Base-by-base conservation (phyloP, 2,329 filamentous ascomycete species). In the Zasmidium citrigriseum region DNA sequence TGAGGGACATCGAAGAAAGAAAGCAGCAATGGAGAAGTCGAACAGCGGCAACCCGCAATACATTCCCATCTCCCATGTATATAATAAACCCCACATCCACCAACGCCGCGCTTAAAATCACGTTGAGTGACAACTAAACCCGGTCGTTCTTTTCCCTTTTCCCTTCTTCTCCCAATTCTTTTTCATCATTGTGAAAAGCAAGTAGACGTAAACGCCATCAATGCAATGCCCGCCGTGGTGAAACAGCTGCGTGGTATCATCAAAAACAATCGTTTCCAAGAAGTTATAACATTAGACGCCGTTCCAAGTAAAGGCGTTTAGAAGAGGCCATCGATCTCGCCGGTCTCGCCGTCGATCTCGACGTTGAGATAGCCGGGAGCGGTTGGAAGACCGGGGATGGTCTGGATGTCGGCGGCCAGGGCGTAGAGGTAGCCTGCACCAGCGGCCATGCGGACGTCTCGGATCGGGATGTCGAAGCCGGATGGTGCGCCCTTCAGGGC, bases 301-400 rank as follows among this genome's bases (percentile, higher is more conserved):
- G 14, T 25, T 25, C 18, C 11, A 51, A 12, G 20, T n/a, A 14
- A 29, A 22, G 9, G 12, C 4, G 56, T 64, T 67, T 91, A 99
- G 77, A 98, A 99, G 57, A 99, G 83, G 4, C 95, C 88, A 62
- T 82, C 79, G 59, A 83, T 82, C 74, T 82, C 80, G 14, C 78
- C 80, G 18, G 77, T 81, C 70, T 80, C 78, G 23, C 74, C 70
- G 63, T 82, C 77, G 46, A 88, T 82, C 67, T 97, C 93, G 47
- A 97, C 93, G 70, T 97, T 97, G 62, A 98, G 81, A 73, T 98
- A 98, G 11, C 95, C 95, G 9, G 93, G 95, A 20, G 93, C 93
- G 9, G 95, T 98, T 10, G 93, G 93, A 64, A 99, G 81, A 61
- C 95, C 95, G 14, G 95, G 95, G 64, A 99, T 99, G 1, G 95